phyloP scores from a whole-genome alignment of 2,329 filamentous ascomycete genomes.

The Aspergillus jensenii region DNA sequence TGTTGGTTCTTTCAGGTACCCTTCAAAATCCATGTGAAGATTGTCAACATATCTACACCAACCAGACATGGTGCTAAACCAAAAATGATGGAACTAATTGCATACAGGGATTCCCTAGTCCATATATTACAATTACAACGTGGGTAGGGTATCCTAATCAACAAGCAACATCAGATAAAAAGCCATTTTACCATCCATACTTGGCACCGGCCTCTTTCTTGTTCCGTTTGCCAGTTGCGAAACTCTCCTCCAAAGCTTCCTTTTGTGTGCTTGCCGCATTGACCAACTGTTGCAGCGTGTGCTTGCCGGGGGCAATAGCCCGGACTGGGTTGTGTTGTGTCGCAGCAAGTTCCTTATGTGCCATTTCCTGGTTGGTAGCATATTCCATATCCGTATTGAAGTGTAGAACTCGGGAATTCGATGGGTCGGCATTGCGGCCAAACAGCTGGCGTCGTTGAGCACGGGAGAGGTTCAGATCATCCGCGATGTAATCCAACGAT shows the following conservation, averaged over 20 bases:
- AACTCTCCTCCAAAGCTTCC: conserved; percentile 88
- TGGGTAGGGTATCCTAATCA: not conserved
- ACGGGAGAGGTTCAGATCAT: conserved; percentile 75
- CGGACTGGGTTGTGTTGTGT: conserved; percentile 78
- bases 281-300: conserved; percentile 84
- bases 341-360: conserved; percentile 53
- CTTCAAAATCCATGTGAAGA: too few relatives aligned
- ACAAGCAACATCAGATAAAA: not conserved
- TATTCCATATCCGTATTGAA: conserved; percentile 93
- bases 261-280: conserved; percentile 78
- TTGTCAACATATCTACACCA: too few relatives aligned
- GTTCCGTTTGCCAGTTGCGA: conserved; percentile 76
- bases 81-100: too few relatives aligned
- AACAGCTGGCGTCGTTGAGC: conserved; percentile 81
- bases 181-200: conserved; percentile 70
- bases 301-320: conserved; percentile 80
- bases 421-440: conserved; percentile 59
- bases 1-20: too few relatives aligned
- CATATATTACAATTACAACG: not conserved
- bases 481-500: conserved; percentile 69
- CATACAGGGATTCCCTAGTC: not conserved
- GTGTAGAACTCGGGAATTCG: conserved; percentile 69
- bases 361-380: conserved; percentile 77
- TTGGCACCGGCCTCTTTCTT: conserved; percentile 76
- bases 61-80: too few relatives aligned